Percentiles rank a stretch among this genome's conserved stretches.
Evolutionary conservation across 2,329 filamentous ascomycete species (phyloP).

Genomic region (Pseudogymnoascus sp.): DNA sequence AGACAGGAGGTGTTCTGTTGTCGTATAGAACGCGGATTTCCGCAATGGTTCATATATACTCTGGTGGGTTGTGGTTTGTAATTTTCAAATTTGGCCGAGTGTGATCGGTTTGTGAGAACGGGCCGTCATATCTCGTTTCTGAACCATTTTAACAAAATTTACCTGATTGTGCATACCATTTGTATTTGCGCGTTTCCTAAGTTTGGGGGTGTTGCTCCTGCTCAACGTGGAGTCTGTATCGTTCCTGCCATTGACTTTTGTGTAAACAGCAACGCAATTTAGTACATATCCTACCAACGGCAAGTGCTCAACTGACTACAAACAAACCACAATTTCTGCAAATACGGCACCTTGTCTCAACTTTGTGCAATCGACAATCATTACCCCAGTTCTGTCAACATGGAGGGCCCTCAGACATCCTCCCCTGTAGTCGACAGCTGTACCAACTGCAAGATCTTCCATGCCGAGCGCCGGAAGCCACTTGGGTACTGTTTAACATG

Average conservation of each 20-base stretch:
- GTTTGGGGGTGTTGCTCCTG: neutral
- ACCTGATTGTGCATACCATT: neutral
- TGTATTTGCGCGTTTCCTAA: neutral
- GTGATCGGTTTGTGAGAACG: neutral
- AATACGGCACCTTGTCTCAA: neutral
- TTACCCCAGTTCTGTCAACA: neutral
- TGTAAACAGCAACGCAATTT: neutral
- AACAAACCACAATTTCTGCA: neutral
- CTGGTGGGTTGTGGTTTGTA: neutral
- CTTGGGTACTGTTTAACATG: constrained; percentile 22
- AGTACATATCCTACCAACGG: neutral
- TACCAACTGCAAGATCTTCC: neutral
- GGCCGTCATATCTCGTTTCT: neutral
- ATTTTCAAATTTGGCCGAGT: neutral
- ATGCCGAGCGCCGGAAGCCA: neutral
- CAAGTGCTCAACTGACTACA: neutral
- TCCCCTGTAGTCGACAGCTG: neutral
- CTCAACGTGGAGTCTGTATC: neutral
- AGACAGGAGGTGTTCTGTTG: neutral
- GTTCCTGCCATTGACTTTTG: neutral
- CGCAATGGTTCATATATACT: neutral
- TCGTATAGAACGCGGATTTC: neutral
- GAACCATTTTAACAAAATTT: neutral
- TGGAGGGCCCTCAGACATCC: neutral
- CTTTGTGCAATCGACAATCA: no score